phyloP scores from a whole-genome alignment of 352 stramenopile species.

The Blastocystis sp. region DNA sequence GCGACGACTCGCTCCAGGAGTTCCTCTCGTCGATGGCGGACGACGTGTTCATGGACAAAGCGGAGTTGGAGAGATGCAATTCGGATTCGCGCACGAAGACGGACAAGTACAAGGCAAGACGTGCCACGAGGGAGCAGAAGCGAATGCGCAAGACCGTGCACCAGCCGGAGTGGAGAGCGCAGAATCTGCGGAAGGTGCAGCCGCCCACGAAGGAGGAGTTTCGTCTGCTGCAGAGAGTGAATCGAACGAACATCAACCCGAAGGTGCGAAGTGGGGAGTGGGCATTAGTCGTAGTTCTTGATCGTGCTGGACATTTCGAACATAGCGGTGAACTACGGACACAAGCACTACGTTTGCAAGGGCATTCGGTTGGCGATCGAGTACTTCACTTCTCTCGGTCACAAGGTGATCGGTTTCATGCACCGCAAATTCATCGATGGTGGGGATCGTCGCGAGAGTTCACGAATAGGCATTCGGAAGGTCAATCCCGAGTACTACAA shows the following conservation, averaged over 20 bases:
- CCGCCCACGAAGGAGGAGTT: constrained; percentile 45
- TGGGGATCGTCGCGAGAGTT: neutral
- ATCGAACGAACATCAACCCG: constrained; percentile 41
- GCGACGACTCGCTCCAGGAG: constrained; percentile 11
- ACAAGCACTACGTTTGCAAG: constrained; percentile 8
- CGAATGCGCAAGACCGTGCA: neutral
- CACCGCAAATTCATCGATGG: constrained; percentile 36
- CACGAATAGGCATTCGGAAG: constrained; percentile 4
- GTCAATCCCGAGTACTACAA: constrained; percentile 31
- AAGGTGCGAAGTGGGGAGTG: neutral
- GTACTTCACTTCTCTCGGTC: constrained; percentile 14
- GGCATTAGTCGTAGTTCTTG: constrained; percentile 3
- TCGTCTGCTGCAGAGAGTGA: constrained; percentile 40
- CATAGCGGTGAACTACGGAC: constrained; percentile 43
- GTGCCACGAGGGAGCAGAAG: neutral
- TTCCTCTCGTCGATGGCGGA: constrained; percentile 25
- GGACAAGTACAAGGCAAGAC: neutral
- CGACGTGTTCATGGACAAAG: constrained; percentile 36
- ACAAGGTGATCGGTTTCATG: constrained; percentile 27
- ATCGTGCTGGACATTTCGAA: constrained; percentile 51
- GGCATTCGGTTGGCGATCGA: constrained; percentile 23
- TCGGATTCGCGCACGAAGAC: neutral
- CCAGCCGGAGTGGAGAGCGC: constrained; percentile 5
- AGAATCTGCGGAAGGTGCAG: constrained; percentile 13
- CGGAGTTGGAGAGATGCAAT: constrained; percentile 9